These are phyloP conservation scores for Fraxinus americana DNA, from an alignment of 257 asterid species.

Conservation along the genomic window DNA sequence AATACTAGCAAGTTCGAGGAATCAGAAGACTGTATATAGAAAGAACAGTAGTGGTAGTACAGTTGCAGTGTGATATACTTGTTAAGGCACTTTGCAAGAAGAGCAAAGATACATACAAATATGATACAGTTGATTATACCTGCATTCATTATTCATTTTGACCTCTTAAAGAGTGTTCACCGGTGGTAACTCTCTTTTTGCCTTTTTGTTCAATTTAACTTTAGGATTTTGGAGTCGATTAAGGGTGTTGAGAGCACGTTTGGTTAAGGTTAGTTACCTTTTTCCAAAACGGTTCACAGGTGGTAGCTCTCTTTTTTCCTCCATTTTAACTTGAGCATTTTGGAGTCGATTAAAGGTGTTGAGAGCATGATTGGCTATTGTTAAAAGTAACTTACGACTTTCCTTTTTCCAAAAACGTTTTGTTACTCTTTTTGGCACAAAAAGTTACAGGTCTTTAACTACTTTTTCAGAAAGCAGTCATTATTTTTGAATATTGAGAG, in stretches of 20 bases:
- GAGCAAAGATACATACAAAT: not conserved
- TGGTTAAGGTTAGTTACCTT: not conserved
- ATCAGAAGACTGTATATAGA: constrained; percentile 56
- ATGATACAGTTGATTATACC: constrained; percentile 17
- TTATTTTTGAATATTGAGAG: not conserved
- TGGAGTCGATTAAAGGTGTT: no score
- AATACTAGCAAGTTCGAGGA: constrained; percentile 32
- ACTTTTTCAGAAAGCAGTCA: not conserved
- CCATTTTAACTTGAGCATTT: no score
- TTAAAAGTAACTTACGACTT: no score
- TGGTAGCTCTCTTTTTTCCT: not conserved
- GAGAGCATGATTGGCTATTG: no score
- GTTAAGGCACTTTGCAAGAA: constrained; percentile 19
- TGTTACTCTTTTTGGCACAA: no score
- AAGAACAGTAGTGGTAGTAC: constrained; percentile 33
- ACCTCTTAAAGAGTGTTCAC: not conserved
- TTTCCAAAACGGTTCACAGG: not conserved
- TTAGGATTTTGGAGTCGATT: not conserved
- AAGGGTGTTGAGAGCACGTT: not conserved
- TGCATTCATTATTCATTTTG: not conserved
- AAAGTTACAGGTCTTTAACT: no score
- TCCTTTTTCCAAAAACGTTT: no score
- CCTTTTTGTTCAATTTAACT: not conserved
- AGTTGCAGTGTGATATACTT: constrained; percentile 44
- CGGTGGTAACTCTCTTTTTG: not conserved